Evolutionary conservation across 2,329 filamentous ascomycete species (phyloP).

Genomic region (Scytalidium lignicola): DNA sequence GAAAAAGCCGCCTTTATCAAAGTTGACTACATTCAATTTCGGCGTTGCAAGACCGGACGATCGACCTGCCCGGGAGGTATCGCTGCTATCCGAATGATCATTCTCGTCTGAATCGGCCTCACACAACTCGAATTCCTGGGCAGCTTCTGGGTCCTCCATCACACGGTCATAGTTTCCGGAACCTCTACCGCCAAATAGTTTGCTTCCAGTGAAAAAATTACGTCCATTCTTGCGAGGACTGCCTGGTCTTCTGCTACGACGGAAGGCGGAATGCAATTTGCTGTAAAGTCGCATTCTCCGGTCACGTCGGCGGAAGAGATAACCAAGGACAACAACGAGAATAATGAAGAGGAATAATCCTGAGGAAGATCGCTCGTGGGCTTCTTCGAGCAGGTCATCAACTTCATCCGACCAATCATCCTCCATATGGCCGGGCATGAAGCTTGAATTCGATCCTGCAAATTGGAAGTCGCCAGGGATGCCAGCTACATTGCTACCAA

Average conservation of each 20-base stretch:
- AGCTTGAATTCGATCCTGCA: conserved; percentile 53
- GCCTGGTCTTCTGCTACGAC: conserved; percentile 39
- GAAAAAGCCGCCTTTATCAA: conserved; percentile 34
- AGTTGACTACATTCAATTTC: conserved; percentile 48
- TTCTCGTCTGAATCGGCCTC: conserved; percentile 60
- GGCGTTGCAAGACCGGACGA: conserved; percentile 66
- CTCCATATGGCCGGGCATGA: conserved; percentile 33
- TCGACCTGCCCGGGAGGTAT: conserved; percentile 49
- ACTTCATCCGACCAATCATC: conserved; percentile 51
- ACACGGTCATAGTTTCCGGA: conserved; percentile 71
- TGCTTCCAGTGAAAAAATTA: conserved; percentile 48
- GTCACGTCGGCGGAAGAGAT: conserved; percentile 75
- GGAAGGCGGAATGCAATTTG: conserved; percentile 41
- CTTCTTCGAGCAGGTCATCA: conserved; percentile 58
- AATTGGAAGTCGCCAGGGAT: conserved; percentile 78
- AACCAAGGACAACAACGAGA: conserved; percentile 62
- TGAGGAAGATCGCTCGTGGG: conserved; percentile 63
- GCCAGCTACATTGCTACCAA: conserved; percentile 69
- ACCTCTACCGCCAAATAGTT: conserved; percentile 57
- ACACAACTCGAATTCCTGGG: conserved; percentile 71
- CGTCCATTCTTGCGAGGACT: conserved; percentile 41
- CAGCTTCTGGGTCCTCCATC: conserved; percentile 69
- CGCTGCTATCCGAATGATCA: conserved; percentile 58
- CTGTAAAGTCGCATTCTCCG: conserved; percentile 58
- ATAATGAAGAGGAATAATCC: conserved; percentile 74